A percentile compares a stretch with the other conserved stretches of the same genome.
phyloP scores from a whole-genome alignment of 1,284 basidiomycete genomes.

The Fomitopsis schrenkii region DNA sequence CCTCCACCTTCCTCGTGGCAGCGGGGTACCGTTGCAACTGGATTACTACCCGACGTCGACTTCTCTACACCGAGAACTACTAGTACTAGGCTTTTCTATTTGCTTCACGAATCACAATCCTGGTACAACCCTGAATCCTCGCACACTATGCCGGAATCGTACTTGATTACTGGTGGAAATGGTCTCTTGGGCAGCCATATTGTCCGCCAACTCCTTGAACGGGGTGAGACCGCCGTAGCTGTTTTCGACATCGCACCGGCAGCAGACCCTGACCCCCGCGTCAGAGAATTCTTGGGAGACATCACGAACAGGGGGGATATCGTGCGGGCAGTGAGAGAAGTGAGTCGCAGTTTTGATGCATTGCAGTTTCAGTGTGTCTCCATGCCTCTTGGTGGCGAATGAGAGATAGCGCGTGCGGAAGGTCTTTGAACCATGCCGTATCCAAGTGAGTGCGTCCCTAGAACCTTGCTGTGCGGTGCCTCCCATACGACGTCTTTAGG shows the following conservation, averaged over 20 bases:
- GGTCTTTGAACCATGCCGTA: no score
- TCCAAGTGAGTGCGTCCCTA: no score
- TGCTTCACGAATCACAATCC: no score
- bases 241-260: slow-evolving; percentile 56
- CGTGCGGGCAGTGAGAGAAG: slow-evolving; percentile 40
- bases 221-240: slow-evolving; percentile 43
- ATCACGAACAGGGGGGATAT: slow-evolving; percentile 44
- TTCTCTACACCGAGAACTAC: no score
- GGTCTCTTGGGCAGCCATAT: slow-evolving; percentile 57
- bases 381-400: no score
- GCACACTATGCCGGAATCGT: slow-evolving; percentile 12
- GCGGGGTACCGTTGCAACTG: no score
- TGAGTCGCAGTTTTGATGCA: slow-evolving; percentile 17
- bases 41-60: no score
- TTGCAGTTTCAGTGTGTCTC: not conserved
- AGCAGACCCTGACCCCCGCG: slow-evolving; percentile 38
- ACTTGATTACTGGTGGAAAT: slow-evolving; percentile 50
- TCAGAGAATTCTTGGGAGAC: slow-evolving; percentile 48
- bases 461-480: no score
- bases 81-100: no score
- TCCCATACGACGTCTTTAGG: not conserved
- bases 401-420: no score
- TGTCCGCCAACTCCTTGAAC: slow-evolving; percentile 42
- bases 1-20: no score
- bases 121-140: not conserved